Evolutionary conservation across 257 asterid genomes (phyloP), one percentile per base, ranked within the genome.

Genomic region (Leonotis leonurus): DNA sequence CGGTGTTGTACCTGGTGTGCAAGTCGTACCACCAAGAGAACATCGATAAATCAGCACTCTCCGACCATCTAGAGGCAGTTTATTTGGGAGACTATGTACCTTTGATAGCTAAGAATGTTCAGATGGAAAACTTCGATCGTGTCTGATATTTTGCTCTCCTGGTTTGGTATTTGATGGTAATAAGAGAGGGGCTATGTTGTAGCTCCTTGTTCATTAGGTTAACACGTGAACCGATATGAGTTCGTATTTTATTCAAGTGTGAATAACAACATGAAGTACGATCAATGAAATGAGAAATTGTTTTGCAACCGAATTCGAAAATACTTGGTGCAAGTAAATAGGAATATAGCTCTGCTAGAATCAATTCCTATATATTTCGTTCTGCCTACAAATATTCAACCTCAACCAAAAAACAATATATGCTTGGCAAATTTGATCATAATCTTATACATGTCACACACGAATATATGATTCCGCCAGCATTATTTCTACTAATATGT

Each of bases 11-110:
- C 70, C 76, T 86, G 18, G 91, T 81, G 0, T 86, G 89, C 69
- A 86, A 83, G 56, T 83, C 95, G 1, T 79, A 76, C 43, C 89
- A 81, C 64, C 89, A 77, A 36, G 84, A 83, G 29, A 81, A 71
- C 30, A 78, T 86, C 25, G 92, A 84, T 36, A 81, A 84, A 40
- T 74, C 89, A 7, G 71, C 75, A 0, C 77, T 86, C 17, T 81
- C 95, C 1, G 85, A 83, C 54, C 91, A 81, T 76, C 76, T 83
- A 55, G 89, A 80, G 75, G 95, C n/a, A n/a, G n/a, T 64, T 60
- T 86, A 81, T 77, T 60, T 78, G 71, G 95, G 89, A 11, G 87
- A 83, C 16, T 83, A 86, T 74, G 85, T 61, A 13, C 87, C 84
- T 18, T 71, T 81, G 75, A 86, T 74, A 73, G 41, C 79, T 8